Evolutionary conservation across 768 basidiomycete species (phyloP), one percentile per base, ranked within the genome.

Genomic region (Chalciporus pseudorubinellus): DNA sequence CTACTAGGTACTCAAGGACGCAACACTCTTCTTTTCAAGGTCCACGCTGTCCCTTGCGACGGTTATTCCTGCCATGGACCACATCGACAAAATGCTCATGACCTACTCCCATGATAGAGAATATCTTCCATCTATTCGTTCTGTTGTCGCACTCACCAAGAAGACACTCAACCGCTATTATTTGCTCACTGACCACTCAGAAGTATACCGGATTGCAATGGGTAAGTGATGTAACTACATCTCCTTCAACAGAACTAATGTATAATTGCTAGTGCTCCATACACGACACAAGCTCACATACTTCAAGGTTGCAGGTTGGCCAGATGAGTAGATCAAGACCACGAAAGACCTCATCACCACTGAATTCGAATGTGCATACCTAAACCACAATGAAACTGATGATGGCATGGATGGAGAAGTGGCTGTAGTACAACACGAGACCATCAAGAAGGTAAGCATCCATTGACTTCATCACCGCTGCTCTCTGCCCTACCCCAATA

Each of bases 31-130:
- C 47, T 70, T 72, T 48, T 65, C 61, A 8, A 12, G 44, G 3
- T 51, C 52, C 0, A 54, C 42, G 0, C 52, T 57, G 3, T 65
- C 51, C 19, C 54, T 74, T 3, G 48, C 65, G 0, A 55, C 48
- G 0, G 67, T 72, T 13, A 66, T 72, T 13, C 63, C 63, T 0
- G 68, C 68, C 0, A 70, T 73, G 68, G 70, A 74, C 38, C 46
- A 55, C n/a, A 66, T 73, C 11, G 53, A 71, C 33, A 19, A 50
- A 19, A 45, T 26, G 7, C 57, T 70, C 24, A 54, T 54, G 11
- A 57, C 31, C 9, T 34, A n/a, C 28, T 28, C 14, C 3, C 5
- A 3, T 3, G n/a, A 49, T 24, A 13, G 7, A 8, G 24, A 42
- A 16, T 11, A 33, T 16, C 13, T n/a, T 9, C 48, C 33, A 6